These are phyloP conservation scores for Mesembryanthemum crystallinum DNA, from an alignment of 148 eudicot genomes.

Conservation along the genomic window DNA sequence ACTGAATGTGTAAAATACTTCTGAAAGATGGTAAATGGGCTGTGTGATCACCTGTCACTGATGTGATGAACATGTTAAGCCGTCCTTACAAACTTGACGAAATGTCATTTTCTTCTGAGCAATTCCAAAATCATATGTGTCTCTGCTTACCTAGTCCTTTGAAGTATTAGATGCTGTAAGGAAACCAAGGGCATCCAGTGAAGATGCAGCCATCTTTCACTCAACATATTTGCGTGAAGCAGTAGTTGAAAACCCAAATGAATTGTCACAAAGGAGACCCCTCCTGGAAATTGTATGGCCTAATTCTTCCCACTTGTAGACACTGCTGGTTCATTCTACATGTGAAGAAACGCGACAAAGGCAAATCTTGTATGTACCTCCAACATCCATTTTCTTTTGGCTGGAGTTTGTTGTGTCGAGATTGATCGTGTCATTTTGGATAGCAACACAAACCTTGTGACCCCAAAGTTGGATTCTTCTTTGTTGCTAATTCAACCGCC, in stretches of 20 bases:
- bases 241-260: conserved; percentile 12
- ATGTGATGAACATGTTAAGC: conserved; percentile 10
- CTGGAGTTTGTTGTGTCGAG: conserved; percentile 11
- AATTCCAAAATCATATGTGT: not conserved
- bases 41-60: not conserved
- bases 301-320: conserved; percentile 21
- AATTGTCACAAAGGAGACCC: conserved; percentile 19
- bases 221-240: conserved; percentile 17
- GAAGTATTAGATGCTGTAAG: conserved; percentile 1
- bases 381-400: conserved; percentile 12
- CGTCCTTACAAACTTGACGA: not conserved
- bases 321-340: conserved; percentile 24
- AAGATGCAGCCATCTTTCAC: conserved; percentile 8
- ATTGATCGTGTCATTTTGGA: conserved; percentile 18
- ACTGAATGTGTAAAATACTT: not conserved
- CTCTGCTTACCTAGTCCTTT: conserved; percentile 7
- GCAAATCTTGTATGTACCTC: conserved; percentile 21
- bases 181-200: not conserved
- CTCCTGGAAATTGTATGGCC: conserved; percentile 19
- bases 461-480: conserved; percentile 3
- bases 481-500: not conserved
- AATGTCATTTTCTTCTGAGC: conserved; percentile 11
- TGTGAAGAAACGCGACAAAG: conserved; percentile 29
- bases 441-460: conserved; percentile 2
- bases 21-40: conserved; percentile 1